Base-by-base conservation (phyloP, 306 rosid genomes). In the Dalbergia oliveri region DNA sequence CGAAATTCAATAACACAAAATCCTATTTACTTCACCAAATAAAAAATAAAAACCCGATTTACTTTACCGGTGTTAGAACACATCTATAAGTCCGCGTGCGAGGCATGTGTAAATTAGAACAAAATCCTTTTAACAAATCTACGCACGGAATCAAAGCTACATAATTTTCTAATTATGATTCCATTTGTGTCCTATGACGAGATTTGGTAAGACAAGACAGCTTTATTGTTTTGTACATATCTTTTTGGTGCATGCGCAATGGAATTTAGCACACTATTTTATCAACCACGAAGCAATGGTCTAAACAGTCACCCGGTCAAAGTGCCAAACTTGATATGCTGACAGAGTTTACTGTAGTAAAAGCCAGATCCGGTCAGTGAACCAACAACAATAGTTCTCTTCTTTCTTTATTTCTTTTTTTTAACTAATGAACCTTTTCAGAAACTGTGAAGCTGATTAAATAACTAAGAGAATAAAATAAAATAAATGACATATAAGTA, bases 271-370 rank as follows among this genome's bases (percentile, higher is more conserved):
- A 44, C 59, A 51, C 33, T 33, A 33, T 0, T 65, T 4, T 16
- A 69, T n/a, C 76, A 34, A 49, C 6, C 70, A 58, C 71, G 53
- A 16, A 15, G 69, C 81, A 67, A 15, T 57, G 31, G 47, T 54
- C 45, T 66, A 53, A 77, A 66, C 45, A 54, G 58, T 43, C 47
- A 77, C 75, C 23, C 21, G 33, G 81, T 77, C 81, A 77, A 77
- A 68, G 67, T 54, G 75, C 57, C 81, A 66, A 66, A 54, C 31
- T 54, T 77, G 66, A 66, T 39, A 41, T 77, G 81, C 81, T 66
- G 75, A 77, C 75, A 66, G 13, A 31, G 45, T 43, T 43, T 4
- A 23, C 67, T 51, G 74, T 37, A 14, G 18, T 4, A 66, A 66
- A 78, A 7, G 58, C 50, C 41, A 57, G 49, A 67, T 54, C 82